Conservation (phyloP, 148 eudicot genomes). For the Linanthus parryae region DNA sequence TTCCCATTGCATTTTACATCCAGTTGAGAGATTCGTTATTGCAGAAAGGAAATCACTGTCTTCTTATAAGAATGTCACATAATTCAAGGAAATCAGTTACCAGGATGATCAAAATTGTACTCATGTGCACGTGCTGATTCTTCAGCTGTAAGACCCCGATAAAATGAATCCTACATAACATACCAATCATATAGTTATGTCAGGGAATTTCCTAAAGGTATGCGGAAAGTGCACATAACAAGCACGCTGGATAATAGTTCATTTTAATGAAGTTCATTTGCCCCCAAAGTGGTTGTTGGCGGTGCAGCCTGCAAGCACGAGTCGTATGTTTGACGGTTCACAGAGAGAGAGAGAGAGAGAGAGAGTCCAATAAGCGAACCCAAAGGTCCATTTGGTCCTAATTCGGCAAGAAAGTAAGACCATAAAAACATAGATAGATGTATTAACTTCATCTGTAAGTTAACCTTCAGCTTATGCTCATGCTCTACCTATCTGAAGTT, state of each 20-base stretch:
- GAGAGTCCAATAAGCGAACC: not conserved
- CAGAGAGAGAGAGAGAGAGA: not conserved
- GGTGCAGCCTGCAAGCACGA: not conserved
- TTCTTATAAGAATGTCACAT: not conserved
- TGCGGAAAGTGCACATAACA: not conserved
- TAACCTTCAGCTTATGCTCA: too few relatives aligned
- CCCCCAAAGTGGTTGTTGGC: too few relatives aligned
- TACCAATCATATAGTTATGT: slow-evolving; percentile 3
- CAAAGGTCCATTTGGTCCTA: too few relatives aligned
- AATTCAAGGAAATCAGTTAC: slow-evolving; percentile 25
- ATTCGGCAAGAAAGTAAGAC: too few relatives aligned
- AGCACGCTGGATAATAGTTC: not conserved
- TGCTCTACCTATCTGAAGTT: too few relatives aligned
- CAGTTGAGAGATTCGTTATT: not conserved
- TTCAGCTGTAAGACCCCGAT: slow-evolving; percentile 81
- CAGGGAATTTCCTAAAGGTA: not conserved
- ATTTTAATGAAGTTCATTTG: too few relatives aligned
- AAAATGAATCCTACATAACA: slow-evolving; percentile 73
- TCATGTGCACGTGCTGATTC: slow-evolving; percentile 69
- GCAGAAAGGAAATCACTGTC: not conserved
- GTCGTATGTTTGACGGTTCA: not conserved
- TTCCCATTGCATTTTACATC: not conserved
- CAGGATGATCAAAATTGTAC: slow-evolving; percentile 98
- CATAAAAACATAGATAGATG: too few relatives aligned
- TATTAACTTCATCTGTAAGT: too few relatives aligned